Base-by-base conservation (phyloP, 805 yeast genomes). In the Candida broadrunensis region DNA sequence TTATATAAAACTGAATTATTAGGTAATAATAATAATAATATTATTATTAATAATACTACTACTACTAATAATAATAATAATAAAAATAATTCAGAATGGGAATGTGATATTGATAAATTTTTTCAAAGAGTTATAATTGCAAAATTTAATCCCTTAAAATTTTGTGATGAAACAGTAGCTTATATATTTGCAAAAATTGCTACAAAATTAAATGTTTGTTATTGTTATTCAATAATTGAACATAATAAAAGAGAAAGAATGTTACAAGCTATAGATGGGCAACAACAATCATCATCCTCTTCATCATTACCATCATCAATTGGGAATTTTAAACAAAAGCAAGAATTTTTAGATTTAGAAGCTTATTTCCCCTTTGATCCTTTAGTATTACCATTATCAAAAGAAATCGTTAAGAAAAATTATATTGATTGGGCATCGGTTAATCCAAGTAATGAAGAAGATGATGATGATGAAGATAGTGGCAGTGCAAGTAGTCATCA, bases 301-400 rank as follows among this genome's bases (percentile, higher is more conserved):
- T 27, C 31, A 19, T 27, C 46, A 12, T 39, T 43, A 36, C 68
- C 65, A 13, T 60, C 63, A 26, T 53, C 64, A 16, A 55, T 54
- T 24, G 57, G 66, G 50, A 72, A 74, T 39, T 70, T 78, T 49
- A 73, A 73, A 23, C 78, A 80, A 41, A 82, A 82, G 54, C 90
- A 86, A 56, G 96, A 89, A 55, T 88, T 87, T 55, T 75, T 86
- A 49, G 95, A 88, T 54, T 70, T 91, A 38, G 97, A 90, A 59
- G 89, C 93, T n/a, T 91, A 88, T 59, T 91, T 91, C 63, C 99
- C 99, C 11, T 91, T 87, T 59, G 98, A 91, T 67, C 99, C 99
- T 1, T 63, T 93, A 46, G 78, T 85, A 37, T 73, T 91, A 47
- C 84, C 82, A 34, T 63, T 63, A 9, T 77, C 87, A 36, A 79